Percentiles rank a stretch among this genome's conserved stretches.
These are phyloP conservation scores for Rutstroemia sydowiana DNA, from an alignment of 2,329 filamentous ascomycete species.

Conservation along the genomic window DNA sequence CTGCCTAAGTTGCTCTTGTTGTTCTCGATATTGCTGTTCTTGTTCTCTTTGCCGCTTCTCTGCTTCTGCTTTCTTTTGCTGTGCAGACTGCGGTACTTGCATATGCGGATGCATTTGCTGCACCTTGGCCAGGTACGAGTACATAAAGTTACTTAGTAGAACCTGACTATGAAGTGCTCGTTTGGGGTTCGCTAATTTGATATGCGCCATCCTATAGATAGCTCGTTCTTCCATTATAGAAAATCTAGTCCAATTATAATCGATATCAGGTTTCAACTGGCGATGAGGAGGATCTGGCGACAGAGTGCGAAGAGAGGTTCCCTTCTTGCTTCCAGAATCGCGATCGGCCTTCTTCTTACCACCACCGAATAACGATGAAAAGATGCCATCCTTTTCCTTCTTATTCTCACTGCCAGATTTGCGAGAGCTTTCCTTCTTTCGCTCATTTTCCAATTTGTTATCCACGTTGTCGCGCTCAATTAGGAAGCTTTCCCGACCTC, in stretches of 20 bases:
- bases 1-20: constrained; percentile 25
- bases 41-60: constrained; percentile 40
- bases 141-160: constrained; percentile 98
- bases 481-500: constrained; percentile 74
- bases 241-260: constrained; percentile 95
- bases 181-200: constrained; percentile 95
- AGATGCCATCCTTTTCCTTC: constrained; percentile 90
- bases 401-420: constrained; percentile 67
- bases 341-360: constrained; percentile 80
- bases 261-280: constrained; percentile 74
- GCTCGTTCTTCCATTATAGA: constrained; percentile 92
- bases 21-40: constrained; percentile 29
- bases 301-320: constrained; percentile 59
- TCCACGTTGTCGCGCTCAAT: constrained; percentile 71
- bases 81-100: constrained; percentile 72
- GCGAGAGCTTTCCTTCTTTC: constrained; percentile 70
- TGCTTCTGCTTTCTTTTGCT: constrained; percentile 62
- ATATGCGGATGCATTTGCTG: constrained; percentile 98
- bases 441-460: constrained; percentile 67
- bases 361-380: constrained; percentile 87
- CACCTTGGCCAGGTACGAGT: constrained; percentile 95
- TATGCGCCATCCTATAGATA: constrained; percentile 97
- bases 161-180: constrained; percentile 91
- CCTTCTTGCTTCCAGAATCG: constrained; percentile 68
- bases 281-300: constrained; percentile 76